Conservation (phyloP, 352 stramenopile genomes). For the Elongisporangium prolatum region DNA sequence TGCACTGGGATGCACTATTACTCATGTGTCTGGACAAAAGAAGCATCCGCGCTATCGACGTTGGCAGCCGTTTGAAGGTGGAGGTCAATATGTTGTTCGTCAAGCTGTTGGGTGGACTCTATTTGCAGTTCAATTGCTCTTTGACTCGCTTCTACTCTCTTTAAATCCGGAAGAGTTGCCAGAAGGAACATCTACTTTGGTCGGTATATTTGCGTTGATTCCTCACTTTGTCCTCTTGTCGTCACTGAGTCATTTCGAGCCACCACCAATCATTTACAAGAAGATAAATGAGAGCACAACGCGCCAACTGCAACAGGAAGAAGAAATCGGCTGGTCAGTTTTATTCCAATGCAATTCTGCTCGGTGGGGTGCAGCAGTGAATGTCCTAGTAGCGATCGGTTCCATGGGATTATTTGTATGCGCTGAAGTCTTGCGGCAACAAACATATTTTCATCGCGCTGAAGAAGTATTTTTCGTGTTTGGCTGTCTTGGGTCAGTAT, state of each 20-base stretch:
- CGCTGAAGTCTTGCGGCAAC: constrained; percentile 24
- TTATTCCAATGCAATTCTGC: constrained; percentile 18
- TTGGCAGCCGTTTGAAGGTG: constrained; percentile 50
- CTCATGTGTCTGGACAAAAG: constrained; percentile 25
- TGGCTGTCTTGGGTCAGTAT: constrained; percentile 29
- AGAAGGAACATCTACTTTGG: constrained; percentile 20
- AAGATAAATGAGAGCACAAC: neutral
- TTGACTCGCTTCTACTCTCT: constrained; percentile 38
- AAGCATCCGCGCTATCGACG: constrained; percentile 22
- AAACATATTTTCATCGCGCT: constrained; percentile 16
- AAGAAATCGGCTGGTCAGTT: constrained; percentile 10
- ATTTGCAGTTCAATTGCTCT: constrained; percentile 40
- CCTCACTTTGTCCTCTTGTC: constrained; percentile 30
- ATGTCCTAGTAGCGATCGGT: constrained; percentile 20
- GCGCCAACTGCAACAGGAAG: neutral
- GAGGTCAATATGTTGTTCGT: constrained; percentile 33
- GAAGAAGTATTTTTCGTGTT: constrained; percentile 49
- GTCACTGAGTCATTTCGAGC: constrained; percentile 32
- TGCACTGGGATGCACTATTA: constrained; percentile 20
- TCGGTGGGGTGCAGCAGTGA: constrained; percentile 23
- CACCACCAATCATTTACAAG: neutral
- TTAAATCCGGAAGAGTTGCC: constrained; percentile 18
- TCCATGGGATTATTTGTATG: constrained; percentile 25
- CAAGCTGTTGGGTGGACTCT: constrained; percentile 54
- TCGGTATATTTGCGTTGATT: constrained; percentile 27